Conservation (phyloP, 208 protist genomes). For the Angomonas ambiguus region DNA sequence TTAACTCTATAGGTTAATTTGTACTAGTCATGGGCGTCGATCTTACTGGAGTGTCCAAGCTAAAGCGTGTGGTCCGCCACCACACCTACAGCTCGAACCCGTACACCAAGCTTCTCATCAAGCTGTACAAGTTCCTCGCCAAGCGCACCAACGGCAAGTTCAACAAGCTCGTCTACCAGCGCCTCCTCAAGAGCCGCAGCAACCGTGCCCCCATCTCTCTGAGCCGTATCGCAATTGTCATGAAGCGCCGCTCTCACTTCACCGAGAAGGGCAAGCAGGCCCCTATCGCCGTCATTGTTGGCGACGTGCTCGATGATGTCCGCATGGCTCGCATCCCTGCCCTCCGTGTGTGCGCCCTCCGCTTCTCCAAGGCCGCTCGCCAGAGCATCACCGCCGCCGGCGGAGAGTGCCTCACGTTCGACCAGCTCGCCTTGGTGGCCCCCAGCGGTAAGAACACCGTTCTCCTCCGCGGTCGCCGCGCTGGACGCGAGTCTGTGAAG, state of each 20-base stretch:
- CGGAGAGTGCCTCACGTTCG: conserved; percentile 99
- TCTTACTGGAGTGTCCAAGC: conserved; percentile 88
- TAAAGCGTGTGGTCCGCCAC: conserved; percentile 90
- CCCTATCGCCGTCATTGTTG: conserved; percentile 97
- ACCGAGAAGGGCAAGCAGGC: conserved; percentile 73
- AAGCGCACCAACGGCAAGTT: conserved; percentile 97
- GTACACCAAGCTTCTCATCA: conserved; percentile 98
- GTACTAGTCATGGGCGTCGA: conserved; percentile 81
- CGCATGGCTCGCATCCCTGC: conserved; percentile 95
- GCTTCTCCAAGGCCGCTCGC: conserved; percentile 98
- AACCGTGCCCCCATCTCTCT: conserved; percentile 97
- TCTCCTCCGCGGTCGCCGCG: conserved; percentile 96
- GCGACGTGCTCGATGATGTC: conserved; percentile 98
- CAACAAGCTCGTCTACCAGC: conserved; percentile 97
- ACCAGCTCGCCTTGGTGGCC: conserved; percentile 94
- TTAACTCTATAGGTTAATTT: conserved; percentile 7
- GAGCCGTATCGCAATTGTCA: conserved; percentile 92
- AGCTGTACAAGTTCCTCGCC: conserved; percentile 99
- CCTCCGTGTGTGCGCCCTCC: conserved; percentile 97
- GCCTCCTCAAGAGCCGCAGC: conserved; percentile 94
- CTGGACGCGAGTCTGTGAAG: conserved; percentile 95
- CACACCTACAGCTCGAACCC: conserved; percentile 95
- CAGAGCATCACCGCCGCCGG: conserved; percentile 97
- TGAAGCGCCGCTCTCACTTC: conserved; percentile 89
- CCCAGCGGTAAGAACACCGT: conserved; percentile 97